phyloP scores from a whole-genome alignment of 2,329 filamentous ascomycete species.

The Emericellopsis cladophorae region DNA sequence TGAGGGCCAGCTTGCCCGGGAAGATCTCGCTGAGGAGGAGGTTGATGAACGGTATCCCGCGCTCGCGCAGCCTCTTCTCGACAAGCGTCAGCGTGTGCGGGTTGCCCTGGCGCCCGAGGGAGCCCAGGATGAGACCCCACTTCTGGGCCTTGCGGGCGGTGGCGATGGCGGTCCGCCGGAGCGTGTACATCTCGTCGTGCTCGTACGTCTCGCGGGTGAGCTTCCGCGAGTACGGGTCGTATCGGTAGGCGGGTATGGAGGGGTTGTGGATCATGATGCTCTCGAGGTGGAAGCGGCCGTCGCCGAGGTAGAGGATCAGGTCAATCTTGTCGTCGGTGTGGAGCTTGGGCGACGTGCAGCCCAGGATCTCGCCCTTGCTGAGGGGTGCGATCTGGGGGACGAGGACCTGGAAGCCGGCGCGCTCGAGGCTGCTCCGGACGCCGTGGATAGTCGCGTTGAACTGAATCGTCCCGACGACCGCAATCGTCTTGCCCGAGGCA shows the following conservation, averaged over 20 bases:
- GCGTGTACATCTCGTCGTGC: constrained; percentile 77
- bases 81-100: constrained; percentile 84
- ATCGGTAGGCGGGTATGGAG: constrained; percentile 77
- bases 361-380: constrained; percentile 89
- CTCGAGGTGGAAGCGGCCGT: constrained; percentile 91
- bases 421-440: constrained; percentile 63
- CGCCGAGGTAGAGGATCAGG: constrained; percentile 77
- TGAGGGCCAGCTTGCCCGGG: constrained; percentile 85
- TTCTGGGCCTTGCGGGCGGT: constrained; percentile 66
- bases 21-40: constrained; percentile 90
- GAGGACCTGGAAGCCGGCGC: constrained; percentile 71
- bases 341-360: constrained; percentile 82
- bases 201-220: constrained; percentile 87
- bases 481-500: constrained; percentile 69
- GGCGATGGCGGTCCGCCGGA: constrained; percentile 65
- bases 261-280: constrained; percentile 99
- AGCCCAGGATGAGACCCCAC: constrained; percentile 92
- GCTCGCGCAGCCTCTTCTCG: constrained; percentile 58
- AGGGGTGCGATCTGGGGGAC: constrained; percentile 89
- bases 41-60: constrained; percentile 72
- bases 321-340: constrained; percentile 49
- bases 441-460: constrained; percentile 97
- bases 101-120: constrained; percentile 87
- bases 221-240: constrained; percentile 89
- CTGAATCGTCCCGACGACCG: constrained; percentile 92